phyloP scores from a whole-genome alignment of 2,329 filamentous ascomycete genomes.

The Pestalotiopsis sp. region DNA sequence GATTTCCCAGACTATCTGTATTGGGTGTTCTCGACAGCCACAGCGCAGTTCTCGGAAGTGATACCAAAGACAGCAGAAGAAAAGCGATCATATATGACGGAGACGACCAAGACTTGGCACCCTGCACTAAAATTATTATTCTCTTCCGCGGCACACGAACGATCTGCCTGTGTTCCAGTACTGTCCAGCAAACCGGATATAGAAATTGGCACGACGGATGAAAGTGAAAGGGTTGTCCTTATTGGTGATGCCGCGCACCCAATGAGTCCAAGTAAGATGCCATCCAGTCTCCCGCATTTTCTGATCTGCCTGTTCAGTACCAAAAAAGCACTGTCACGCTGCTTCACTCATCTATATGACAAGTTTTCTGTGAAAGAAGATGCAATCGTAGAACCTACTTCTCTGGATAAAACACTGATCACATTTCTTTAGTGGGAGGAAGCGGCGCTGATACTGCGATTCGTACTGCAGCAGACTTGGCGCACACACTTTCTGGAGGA shows the following conservation, averaged over 20 bases:
- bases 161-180: constrained; percentile 27
- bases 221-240: constrained; percentile 24
- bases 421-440: constrained; percentile 26
- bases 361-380: too few species aligned
- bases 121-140: constrained; percentile 28
- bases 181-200: constrained; percentile 34
- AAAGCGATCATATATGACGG: constrained; percentile 24
- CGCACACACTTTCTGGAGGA: constrained; percentile 24
- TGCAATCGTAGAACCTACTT: neutral
- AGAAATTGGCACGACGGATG: constrained; percentile 21
- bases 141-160: constrained; percentile 24
- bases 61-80: constrained; percentile 28
- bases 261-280: constrained; percentile 28
- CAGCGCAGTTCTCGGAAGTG: constrained; percentile 22
- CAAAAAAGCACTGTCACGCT: too few species aligned
- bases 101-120: constrained; percentile 27
- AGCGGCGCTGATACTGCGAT: constrained; percentile 32
- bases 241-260: constrained; percentile 30
- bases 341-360: too few species aligned
- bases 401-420: neutral
- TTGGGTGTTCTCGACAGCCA: constrained; percentile 25
- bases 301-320: too few species aligned
- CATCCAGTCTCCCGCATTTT: too few species aligned
- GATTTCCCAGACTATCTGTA: constrained; percentile 31
- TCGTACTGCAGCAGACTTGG: constrained; percentile 29